These are phyloP conservation scores for Oenanthe sinensis DNA, from an alignment of 129 eudicot species.

Conservation along the genomic window DNA sequence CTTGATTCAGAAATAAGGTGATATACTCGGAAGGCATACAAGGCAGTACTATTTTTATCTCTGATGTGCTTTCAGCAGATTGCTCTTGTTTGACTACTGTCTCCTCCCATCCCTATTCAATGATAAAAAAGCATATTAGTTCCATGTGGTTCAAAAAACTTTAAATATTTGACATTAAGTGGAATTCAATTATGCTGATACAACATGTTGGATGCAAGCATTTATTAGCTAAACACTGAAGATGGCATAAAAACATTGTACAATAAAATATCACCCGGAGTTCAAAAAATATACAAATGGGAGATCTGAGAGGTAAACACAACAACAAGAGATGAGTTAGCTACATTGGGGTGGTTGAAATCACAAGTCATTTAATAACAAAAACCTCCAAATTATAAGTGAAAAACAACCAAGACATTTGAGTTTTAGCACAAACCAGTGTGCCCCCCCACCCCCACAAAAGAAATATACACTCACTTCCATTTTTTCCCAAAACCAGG, in stretches of 20 bases:
- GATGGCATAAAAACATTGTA: too few species aligned
- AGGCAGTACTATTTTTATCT: slow-evolving; percentile 82
- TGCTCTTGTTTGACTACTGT: slow-evolving; percentile 76
- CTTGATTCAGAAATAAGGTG: slow-evolving; percentile 61
- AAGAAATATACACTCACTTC: not conserved
- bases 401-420: not conserved
- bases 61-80: slow-evolving; percentile 58
- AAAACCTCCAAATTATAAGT: not conserved
- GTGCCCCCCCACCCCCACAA: not conserved
- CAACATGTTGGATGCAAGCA: not conserved
- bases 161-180: not conserved
- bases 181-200: not conserved
- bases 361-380: too few species aligned
- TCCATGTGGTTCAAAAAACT: not conserved
- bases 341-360: not conserved
- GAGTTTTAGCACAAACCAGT: not conserved
- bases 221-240: too few species aligned
- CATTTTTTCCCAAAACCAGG: not conserved
- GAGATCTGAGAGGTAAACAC: too few species aligned
- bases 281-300: too few species aligned
- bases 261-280: too few species aligned
- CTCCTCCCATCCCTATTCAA: slow-evolving; percentile 92
- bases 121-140: slow-evolving; percentile 7
- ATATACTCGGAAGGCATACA: slow-evolving; percentile 87
- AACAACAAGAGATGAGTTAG: not conserved